Evolutionary conservation across 768 basidiomycete species (phyloP), one percentile per base, ranked within the genome.

Genomic region (Favolaschia claudopus): DNA sequence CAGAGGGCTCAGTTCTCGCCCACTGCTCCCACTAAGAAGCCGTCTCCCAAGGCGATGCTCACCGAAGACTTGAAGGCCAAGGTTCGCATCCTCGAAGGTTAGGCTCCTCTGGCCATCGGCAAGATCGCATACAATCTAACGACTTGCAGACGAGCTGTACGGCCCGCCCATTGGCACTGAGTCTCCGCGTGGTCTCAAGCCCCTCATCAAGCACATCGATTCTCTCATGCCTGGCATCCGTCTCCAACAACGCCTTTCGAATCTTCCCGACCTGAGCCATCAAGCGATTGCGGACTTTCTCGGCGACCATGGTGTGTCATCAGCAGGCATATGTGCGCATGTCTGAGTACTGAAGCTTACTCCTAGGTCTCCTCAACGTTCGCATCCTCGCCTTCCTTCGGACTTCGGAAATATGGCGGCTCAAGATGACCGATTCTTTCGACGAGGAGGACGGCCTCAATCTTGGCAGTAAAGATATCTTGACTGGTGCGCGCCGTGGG

Each of bases 371-470:
- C 56, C 74, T 88, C 19, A 84, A 77, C 61, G 67, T 76, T 25
- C 77, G 71, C 7, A 73, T 82, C 7, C 69, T 87, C 43, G 62
- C 78, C 17, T 63, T 80, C 0, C 74, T 87, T n/a, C 72, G 82
- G 28, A 75, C 71, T 14, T 80, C 82, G 3, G 77, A 80, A 55
- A 71, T 88, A 36, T 69, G 70, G 7, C 68, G 66, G 44, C 73
- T 87, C n/a, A 69, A 75, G 20, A 71, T 89, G 47, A 75, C 77
- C 1, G 75, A 78, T 14, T 83, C 85, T 14, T 69, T 85, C 52
- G 62, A 67, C 12, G 77, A 83, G 48, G 77, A 79, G 56, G 79
- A 81, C 44, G 82, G 84, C 5, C 72, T 87, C 7, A 85, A 85
- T 65, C 62, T 88, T 19, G 77, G 71, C 42, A 72, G 75, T 25